Conservation (phyloP, 2,329 filamentous ascomycete genomes). For the Phaeosphaeria sp. region DNA sequence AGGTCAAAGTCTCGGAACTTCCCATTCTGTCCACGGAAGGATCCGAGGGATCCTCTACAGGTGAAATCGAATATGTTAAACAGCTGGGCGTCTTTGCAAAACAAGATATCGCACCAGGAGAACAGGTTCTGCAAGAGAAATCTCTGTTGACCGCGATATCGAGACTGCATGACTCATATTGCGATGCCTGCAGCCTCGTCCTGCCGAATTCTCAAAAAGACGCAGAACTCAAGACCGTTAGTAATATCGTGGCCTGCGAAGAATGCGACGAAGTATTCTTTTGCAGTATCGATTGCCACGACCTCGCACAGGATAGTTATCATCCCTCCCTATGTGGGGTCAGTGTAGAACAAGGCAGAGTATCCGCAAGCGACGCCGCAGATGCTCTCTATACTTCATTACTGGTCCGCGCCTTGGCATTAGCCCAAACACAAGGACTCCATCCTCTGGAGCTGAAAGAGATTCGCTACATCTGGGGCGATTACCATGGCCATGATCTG, state of each 20-base stretch:
- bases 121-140: conserved; percentile 79
- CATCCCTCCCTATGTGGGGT: conserved; percentile 65
- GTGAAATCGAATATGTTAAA: conserved; percentile 64
- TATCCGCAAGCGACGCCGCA: conserved; percentile 63
- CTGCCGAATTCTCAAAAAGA: conserved; percentile 58
- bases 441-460: conserved; percentile 68
- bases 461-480: conserved; percentile 70
- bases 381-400: conserved; percentile 68
- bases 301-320: conserved; percentile 62
- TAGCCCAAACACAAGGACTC: conserved; percentile 65
- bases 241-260: conserved; percentile 55
- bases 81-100: conserved; percentile 93
- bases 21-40: conserved; percentile 65
- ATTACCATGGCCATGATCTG: conserved; percentile 55
- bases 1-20: conserved; percentile 76
- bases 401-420: conserved; percentile 64
- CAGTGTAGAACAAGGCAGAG: conserved; percentile 62
- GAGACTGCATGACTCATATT: conserved; percentile 82
- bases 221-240: conserved; percentile 6
- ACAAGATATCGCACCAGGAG: conserved; percentile 77
- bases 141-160: conserved; percentile 90
- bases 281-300: conserved; percentile 64
- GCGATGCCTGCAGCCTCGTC: conserved; percentile 84
- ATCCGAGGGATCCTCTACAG: conserved; percentile 57
- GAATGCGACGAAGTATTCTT: conserved; percentile 67